Conservation (phyloP, 768 basidiomycete genomes). For the Phaffia tasmanica region DNA sequence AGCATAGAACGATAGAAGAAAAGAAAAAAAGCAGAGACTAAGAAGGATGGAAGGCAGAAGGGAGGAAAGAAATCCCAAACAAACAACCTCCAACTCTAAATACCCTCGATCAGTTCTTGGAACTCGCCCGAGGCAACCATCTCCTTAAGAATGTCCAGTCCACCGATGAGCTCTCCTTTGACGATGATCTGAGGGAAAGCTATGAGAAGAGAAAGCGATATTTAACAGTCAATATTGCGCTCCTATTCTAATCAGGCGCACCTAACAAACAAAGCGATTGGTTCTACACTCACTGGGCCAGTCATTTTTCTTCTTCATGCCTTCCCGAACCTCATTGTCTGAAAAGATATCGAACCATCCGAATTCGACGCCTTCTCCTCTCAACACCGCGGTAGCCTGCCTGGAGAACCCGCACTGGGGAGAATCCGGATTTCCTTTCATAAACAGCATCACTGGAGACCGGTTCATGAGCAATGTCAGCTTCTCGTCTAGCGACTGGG, state of each 20-base stretch:
- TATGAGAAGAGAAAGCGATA: background rate
- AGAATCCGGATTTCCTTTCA: constrained; percentile 82
- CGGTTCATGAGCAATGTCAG: constrained; percentile 65
- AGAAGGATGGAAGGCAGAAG: too few relatives aligned
- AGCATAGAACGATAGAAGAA: too few relatives aligned
- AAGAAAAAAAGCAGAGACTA: too few relatives aligned
- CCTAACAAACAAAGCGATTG: background rate
- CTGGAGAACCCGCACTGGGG: constrained; percentile 91
- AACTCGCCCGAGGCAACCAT: constrained; percentile 75
- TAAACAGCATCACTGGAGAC: constrained; percentile 70
- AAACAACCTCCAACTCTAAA: background rate
- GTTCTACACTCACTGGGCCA: constrained; percentile 52
- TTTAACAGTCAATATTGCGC: background rate
- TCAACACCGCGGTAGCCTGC: constrained; percentile 57
- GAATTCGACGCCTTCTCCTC: constrained; percentile 55
- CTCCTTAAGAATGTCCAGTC: constrained; percentile 82
- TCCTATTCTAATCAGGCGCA: too few relatives aligned
- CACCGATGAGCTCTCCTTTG: constrained; percentile 87
- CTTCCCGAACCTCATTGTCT: constrained; percentile 71
- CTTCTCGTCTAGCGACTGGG: constrained; percentile 52
- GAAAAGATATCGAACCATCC: constrained; percentile 69
- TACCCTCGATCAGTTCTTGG: constrained; percentile 40
- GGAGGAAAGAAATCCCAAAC: too few relatives aligned
- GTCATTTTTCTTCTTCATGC: constrained; percentile 68
- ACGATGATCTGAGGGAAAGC: constrained; percentile 72